Evolutionary conservation across 148 eudicot genomes (phyloP).

Genomic region (Fagopyrum tataricum): DNA sequence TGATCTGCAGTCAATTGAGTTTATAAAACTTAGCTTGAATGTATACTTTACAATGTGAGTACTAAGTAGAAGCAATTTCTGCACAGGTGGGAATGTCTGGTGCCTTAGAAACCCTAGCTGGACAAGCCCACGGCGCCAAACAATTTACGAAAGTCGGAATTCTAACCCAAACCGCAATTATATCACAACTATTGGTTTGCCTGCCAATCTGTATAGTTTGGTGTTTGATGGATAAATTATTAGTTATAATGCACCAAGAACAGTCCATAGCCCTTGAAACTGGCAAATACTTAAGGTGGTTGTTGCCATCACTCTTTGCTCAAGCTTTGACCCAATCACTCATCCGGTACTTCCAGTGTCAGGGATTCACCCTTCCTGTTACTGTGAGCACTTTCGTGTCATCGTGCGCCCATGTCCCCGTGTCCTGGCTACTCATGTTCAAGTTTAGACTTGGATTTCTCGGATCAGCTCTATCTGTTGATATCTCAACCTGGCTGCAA

Average conservation of each 20-base stretch:
- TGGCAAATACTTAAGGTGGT: neutral
- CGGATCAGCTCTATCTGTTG: neutral
- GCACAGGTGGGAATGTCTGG: conserved; percentile 1
- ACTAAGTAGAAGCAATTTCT: too few species aligned
- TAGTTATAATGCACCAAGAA: neutral
- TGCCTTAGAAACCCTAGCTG: conserved; percentile 8
- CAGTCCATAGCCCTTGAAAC: neutral
- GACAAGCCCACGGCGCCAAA: conserved; percentile 4
- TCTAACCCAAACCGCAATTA: neutral
- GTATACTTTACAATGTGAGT: too few species aligned
- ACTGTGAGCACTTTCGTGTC: neutral
- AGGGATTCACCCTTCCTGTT: conserved; percentile 10
- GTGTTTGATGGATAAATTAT: conserved; percentile 6
- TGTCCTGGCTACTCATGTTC: conserved; percentile 9
- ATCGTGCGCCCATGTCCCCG: neutral
- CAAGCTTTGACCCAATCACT: neutral
- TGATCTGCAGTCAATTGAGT: too few species aligned
- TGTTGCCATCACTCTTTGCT: neutral
- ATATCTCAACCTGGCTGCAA: conserved; percentile 5
- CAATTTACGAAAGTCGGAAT: conserved; percentile 1
- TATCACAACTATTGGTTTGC: neutral
- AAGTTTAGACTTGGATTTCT: neutral
- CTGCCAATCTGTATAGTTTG: neutral
- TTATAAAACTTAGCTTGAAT: too few species aligned
- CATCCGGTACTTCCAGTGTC: neutral